Conservation (phyloP, 164 flowering plant genomes). For the Dillenia suffruticosa region DNA sequence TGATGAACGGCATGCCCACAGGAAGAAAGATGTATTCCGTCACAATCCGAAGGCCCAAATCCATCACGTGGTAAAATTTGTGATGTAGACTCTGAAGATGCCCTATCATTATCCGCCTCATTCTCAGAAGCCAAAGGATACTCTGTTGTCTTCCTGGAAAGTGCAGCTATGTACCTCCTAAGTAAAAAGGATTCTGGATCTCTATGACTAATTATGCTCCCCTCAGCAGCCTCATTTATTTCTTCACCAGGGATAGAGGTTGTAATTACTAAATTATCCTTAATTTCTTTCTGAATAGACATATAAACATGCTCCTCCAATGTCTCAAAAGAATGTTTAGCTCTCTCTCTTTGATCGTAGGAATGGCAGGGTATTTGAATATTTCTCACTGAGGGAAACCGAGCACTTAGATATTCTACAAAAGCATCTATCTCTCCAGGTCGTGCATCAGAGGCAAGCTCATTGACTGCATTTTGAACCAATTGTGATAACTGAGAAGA, state of each 20-base stretch:
- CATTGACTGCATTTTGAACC: constrained; percentile 39
- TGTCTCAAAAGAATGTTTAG: constrained; percentile 30
- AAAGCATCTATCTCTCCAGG: constrained; percentile 46
- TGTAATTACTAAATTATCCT: constrained; percentile 6
- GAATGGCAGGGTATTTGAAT: constrained; percentile 30
- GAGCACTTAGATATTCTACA: constrained; percentile 41
- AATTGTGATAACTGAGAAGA: constrained; percentile 33
- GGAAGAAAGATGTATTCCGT: constrained; percentile 85
- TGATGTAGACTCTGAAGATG: constrained; percentile 17
- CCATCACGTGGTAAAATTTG: constrained; percentile 41
- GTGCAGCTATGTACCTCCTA: constrained; percentile 49
- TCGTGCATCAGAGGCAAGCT: constrained; percentile 31
- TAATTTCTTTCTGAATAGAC: constrained; percentile 34
- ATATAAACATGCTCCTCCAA: constrained; percentile 56
- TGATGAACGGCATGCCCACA: constrained; percentile 99
- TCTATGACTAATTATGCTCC: constrained; percentile 7
- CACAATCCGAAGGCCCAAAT: constrained; percentile 71
- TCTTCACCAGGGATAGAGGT: background rate
- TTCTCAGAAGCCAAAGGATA: constrained; percentile 32
- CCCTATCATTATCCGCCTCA: constrained; percentile 13
- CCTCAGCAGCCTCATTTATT: constrained; percentile 15
- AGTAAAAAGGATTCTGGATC: constrained; percentile 37
- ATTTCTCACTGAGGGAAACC: constrained; percentile 36
- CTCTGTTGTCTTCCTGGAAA: constrained; percentile 36
- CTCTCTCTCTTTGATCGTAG: constrained; percentile 18